A percentile compares a stretch with the other conserved stretches of the same genome.
phyloP scores from a whole-genome alignment of 2,329 filamentous ascomycete species.

The Dactylellina sp. region DNA sequence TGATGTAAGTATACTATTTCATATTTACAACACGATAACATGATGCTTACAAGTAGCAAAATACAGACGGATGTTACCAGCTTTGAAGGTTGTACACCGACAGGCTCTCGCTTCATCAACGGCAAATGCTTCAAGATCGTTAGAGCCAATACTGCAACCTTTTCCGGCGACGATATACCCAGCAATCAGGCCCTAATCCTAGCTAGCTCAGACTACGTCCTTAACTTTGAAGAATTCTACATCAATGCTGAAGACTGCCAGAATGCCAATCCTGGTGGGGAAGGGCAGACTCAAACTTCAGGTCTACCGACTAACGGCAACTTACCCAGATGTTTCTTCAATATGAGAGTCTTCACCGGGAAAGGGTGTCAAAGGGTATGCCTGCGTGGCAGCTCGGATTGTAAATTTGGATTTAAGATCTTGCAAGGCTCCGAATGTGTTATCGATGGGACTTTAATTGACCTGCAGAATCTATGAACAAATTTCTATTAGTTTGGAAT shows the following conservation, averaged over 20 bases:
- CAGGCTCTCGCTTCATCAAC: constrained; percentile 43
- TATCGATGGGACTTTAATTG: too few species aligned
- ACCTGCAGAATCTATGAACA: too few species aligned
- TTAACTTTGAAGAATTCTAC: constrained; percentile 22
- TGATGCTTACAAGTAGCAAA: too few species aligned
- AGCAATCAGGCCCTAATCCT: constrained; percentile 19
- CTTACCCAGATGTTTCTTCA: constrained; percentile 37
- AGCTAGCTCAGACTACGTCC: constrained; percentile 2
- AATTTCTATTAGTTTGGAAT: too few species aligned
- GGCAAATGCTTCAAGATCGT: constrained; percentile 32
- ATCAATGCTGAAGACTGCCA: constrained; percentile 36
- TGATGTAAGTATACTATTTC: constrained; percentile 25
- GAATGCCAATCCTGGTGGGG: constrained; percentile 15
- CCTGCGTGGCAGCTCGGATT: too few species aligned
- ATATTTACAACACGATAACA: too few species aligned
- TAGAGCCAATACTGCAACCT: background rate
- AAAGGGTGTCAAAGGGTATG: constrained; percentile 15
- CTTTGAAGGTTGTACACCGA: constrained; percentile 35
- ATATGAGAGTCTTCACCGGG: constrained; percentile 32
- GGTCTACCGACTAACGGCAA: constrained; percentile 13
- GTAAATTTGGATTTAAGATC: too few species aligned
- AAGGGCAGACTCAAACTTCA: constrained; percentile 20
- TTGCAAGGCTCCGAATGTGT: too few species aligned
- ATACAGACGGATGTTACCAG: constrained; percentile 12
- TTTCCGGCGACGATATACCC: constrained; percentile 25